phyloP scores from a whole-genome alignment of 306 rosid species.

The Glycine tomentella region DNA sequence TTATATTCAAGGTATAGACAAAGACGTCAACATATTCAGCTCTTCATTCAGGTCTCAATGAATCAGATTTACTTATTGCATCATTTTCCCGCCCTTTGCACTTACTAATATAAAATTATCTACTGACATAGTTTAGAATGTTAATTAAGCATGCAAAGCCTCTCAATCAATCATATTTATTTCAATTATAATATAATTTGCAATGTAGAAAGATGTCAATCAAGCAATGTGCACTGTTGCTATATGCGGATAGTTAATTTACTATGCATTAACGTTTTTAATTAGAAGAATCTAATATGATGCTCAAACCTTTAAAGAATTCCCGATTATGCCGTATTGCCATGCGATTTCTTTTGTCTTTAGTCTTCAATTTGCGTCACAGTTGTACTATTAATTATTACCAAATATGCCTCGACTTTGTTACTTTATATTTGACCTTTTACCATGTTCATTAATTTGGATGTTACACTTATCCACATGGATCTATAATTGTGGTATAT shows the following conservation, averaged over 20 bases:
- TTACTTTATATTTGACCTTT: conserved; percentile 51
- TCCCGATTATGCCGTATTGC: background rate
- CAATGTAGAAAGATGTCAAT: conserved; percentile 4
- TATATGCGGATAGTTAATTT: background rate
- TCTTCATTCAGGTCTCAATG: conserved; percentile 30
- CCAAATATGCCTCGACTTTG: conserved; percentile 56
- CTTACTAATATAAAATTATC: conserved; percentile 15
- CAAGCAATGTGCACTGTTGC: conserved; percentile 33
- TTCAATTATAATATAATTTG: background rate
- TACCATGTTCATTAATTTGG: conserved; percentile 42
- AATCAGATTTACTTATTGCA: conserved; percentile 37
- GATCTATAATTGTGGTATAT: conserved; percentile 15
- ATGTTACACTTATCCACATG: conserved; percentile 48
- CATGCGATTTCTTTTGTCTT: conserved; percentile 37
- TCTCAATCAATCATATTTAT: conserved; percentile 34
- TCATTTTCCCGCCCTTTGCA: background rate
- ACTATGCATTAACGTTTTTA: conserved; percentile 9
- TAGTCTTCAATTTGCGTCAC: conserved; percentile 34
- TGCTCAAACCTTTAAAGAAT: background rate
- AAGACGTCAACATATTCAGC: conserved; percentile 44
- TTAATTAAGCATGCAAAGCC: conserved; percentile 45
- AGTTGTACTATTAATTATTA: conserved; percentile 47
- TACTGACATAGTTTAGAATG: conserved; percentile 27
- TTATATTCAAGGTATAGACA: conserved; percentile 44
- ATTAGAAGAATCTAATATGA: conserved; percentile 6